These are phyloP conservation scores for Linaria vulgaris DNA, from an alignment of 257 asterid genomes.

Conservation along the genomic window DNA sequence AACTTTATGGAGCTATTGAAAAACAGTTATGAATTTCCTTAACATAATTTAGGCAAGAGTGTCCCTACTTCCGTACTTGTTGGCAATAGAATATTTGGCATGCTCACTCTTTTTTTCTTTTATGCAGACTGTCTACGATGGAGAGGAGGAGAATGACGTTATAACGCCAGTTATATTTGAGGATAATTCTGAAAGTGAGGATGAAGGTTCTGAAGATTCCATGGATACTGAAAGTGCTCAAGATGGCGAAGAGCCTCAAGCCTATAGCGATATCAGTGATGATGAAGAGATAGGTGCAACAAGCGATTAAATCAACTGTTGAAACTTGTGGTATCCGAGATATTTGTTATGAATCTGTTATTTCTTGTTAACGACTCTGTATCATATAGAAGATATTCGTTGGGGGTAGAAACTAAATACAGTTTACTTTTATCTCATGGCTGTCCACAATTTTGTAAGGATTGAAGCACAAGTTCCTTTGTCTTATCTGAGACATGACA, in stretches of 20 bases:
- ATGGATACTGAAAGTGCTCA: conserved; percentile 65
- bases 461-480: too few species aligned
- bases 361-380: too few species aligned
- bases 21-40: too few species aligned
- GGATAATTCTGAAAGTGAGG: conserved; percentile 61
- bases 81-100: too few species aligned
- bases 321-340: conserved; percentile 16
- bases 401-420: too few species aligned
- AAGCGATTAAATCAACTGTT: conserved; percentile 34
- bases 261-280: conserved; percentile 49
- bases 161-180: conserved; percentile 56
- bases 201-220: conserved; percentile 53
- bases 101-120: background rate
- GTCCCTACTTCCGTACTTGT: background rate
- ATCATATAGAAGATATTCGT: too few species aligned
- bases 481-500: too few species aligned
- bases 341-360: background rate
- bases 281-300: conserved; percentile 42
- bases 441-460: too few species aligned
- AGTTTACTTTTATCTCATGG: too few species aligned
- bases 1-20: too few species aligned
- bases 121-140: conserved; percentile 61
- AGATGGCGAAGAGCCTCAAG: conserved; percentile 44
- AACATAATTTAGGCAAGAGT: too few species aligned
- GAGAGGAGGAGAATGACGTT: conserved; percentile 42